Percentiles rank a stretch among this genome's conserved stretches.
phyloP scores from a whole-genome alignment of 2,329 filamentous ascomycete genomes.

The Fusarium algeriense region DNA sequence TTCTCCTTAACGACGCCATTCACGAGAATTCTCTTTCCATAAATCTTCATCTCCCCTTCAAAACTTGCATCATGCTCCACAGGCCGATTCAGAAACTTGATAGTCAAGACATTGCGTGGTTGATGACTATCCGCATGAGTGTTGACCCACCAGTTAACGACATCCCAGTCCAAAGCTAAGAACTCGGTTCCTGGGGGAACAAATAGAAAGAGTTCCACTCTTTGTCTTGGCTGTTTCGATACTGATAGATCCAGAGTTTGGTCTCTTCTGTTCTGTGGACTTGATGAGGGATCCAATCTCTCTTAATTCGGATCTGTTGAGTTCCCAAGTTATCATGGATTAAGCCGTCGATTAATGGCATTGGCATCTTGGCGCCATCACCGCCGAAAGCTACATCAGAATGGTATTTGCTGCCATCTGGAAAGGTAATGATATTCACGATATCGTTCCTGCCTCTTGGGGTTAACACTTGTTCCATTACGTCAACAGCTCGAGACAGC shows the following conservation, averaged over 20 bases:
- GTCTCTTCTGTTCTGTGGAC: conserved; percentile 50
- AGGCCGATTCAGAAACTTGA: conserved; percentile 63
- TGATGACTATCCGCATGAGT: conserved; percentile 65
- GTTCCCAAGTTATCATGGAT: conserved; percentile 63
- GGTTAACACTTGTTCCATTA: not conserved
- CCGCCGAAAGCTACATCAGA: conserved; percentile 76
- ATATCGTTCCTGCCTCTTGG: conserved; percentile 61
- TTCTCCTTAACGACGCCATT: conserved; percentile 42
- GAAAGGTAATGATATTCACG: conserved; percentile 70
- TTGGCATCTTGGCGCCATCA: conserved; percentile 69
- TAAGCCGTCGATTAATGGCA: conserved; percentile 62
- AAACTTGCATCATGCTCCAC: conserved; percentile 53
- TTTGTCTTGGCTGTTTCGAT: conserved; percentile 59
- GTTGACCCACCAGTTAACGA: conserved; percentile 70
- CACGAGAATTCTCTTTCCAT: conserved; percentile 45
- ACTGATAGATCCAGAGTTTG: conserved; percentile 74
- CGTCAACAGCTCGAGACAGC: accelerated
- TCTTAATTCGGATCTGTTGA: conserved; percentile 67
- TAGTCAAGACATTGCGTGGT: conserved; percentile 63
- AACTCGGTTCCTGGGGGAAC: conserved; percentile 76
- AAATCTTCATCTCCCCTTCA: conserved; percentile 31
- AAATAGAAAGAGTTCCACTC: conserved; percentile 73
- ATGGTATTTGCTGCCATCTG: conserved; percentile 61
- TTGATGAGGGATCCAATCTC: conserved; percentile 61
- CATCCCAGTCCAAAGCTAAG: conserved; percentile 61